Evolutionary conservation across 352 stramenopile genomes (phyloP), one percentile per base, ranked within the genome.

Genomic region (Pythium brassicae): DNA sequence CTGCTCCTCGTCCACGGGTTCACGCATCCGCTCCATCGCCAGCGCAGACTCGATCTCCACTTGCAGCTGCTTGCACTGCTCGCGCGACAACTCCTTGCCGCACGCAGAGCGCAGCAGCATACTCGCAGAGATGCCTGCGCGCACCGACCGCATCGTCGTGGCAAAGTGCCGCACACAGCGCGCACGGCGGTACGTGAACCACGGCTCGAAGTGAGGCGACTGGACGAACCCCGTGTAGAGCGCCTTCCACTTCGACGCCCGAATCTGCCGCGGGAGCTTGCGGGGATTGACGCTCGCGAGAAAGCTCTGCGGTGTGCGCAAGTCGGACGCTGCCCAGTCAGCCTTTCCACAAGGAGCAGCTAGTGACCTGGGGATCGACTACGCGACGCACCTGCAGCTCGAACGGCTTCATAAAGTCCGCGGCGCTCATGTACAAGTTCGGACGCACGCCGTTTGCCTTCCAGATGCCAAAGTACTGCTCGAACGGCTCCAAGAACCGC

Each of bases 401-500:
- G 40, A 91, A 93, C 15, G 81, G 78, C 55, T 93, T 90, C 69
- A 93, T 84, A 50, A 79, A 82, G 25, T 87, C 70, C 39, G 83
- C 71, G 2, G 74, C 66, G 22, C 69, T 76, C 66, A 88, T 76
- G 57, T 93, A 93, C 40, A 89, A 53, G 46, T 89, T 86, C 9
- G 83, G 78, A 0, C 71, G 73, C 6, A 68, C 68, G 43, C 68
- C 76, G 23, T 70, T 83, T 43, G 68, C 42, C 53, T 83, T 87
- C 78, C 78, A 93, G 42, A 96, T 80, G 17, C 83, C 81, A 57
- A 96, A 93, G 53, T 89, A 95, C 39, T 86, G 75, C 59, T 95
- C 80, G 48, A 96, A 94, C 15, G 87, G 87, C n/a, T 79, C 69
- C n/a, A 96, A 63, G 44, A 96, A 95, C 6, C 70, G 65, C 58